A percentile compares a stretch with the other conserved stretches of the same genome.
phyloP scores from a whole-genome alignment of 257 asterid genomes.

The Solanum appendiculatum region DNA sequence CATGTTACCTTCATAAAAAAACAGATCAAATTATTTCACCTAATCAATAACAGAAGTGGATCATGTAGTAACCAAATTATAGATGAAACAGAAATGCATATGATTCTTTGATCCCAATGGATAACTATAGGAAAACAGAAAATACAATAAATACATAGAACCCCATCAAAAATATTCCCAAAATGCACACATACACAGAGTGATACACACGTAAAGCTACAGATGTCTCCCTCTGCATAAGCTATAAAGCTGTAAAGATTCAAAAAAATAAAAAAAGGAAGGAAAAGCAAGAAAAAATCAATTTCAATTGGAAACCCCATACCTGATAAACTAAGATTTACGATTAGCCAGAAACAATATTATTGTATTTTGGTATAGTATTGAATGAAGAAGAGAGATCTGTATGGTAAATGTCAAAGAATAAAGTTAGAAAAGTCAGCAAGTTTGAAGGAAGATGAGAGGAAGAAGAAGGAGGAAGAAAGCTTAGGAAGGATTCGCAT shows the following conservation, averaged over 20 bases:
- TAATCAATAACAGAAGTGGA: neutral
- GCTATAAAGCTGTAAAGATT: neutral
- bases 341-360: neutral
- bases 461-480: constrained; percentile 8
- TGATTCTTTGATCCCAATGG: constrained; percentile 9
- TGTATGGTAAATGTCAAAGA: neutral
- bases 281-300: neutral
- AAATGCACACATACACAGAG: neutral
- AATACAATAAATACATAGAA: neutral
- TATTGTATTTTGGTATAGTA: neutral
- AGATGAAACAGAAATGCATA: constrained; percentile 3
- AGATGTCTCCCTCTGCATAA: neutral
- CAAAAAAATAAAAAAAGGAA: neutral
- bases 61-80: constrained; percentile 4
- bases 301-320: neutral
- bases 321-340: neutral
- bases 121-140: neutral
- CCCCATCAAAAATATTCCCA: neutral
- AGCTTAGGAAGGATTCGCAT: constrained; percentile 9
- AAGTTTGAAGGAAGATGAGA: neutral
- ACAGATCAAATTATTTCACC: neutral
- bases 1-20: neutral
- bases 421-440: neutral
- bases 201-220: neutral
- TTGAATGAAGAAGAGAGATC: neutral